These are phyloP conservation scores for Sophora flavescens DNA, from an alignment of 306 rosid species.

Conservation along the genomic window DNA sequence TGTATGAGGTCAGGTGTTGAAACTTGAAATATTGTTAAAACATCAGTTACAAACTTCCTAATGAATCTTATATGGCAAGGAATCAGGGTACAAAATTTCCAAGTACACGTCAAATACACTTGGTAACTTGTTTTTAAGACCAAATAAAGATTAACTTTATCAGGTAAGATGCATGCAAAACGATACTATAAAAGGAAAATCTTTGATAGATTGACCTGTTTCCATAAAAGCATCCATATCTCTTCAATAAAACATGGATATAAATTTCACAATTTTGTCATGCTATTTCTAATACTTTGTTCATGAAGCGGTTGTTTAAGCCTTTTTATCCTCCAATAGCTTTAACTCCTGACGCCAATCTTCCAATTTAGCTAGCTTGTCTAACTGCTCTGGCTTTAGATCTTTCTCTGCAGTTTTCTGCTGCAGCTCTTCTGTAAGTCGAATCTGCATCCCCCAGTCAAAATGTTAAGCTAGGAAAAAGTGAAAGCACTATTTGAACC, in stretches of 20 bases:
- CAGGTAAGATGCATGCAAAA: background rate
- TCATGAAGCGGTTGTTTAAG: constrained; percentile 52
- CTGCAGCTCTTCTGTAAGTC: constrained; percentile 68
- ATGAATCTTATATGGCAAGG: background rate
- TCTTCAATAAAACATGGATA: constrained; percentile 39
- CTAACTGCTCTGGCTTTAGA: constrained; percentile 69
- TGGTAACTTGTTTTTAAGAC: background rate
- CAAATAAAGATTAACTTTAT: background rate
- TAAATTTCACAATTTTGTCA: constrained; percentile 44
- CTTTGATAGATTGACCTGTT: constrained; percentile 49
- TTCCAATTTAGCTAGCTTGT: constrained; percentile 71
- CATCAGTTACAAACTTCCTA: background rate
- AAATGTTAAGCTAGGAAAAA: background rate
- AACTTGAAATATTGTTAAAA: too few species aligned
- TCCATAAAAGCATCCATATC: constrained; percentile 38
- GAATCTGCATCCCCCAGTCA: constrained; percentile 58
- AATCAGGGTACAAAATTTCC: constrained; percentile 5
- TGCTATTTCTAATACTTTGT: constrained; percentile 32
- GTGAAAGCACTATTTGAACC: background rate
- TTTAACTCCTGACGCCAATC: constrained; percentile 72
- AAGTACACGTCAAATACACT: background rate
- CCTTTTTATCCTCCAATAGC: constrained; percentile 66
- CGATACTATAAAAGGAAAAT: constrained; percentile 18
- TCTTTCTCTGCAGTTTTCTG: constrained; percentile 56
- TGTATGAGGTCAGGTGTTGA: too few species aligned